phyloP scores from a whole-genome alignment of 345 rosid species.

The Xanthoceras sorbifolium region DNA sequence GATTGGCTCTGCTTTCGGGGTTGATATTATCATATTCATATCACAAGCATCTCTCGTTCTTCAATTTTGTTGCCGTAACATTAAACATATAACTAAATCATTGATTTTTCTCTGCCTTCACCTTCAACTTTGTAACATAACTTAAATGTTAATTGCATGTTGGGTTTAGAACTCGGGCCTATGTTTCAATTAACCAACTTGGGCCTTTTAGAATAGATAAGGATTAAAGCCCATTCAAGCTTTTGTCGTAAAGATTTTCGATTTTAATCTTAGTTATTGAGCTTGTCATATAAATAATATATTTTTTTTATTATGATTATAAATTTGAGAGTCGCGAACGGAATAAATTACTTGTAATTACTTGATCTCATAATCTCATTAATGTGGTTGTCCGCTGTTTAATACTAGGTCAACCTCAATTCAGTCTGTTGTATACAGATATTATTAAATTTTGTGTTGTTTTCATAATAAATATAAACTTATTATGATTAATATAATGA shows the following conservation, averaged over 20 bases:
- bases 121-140: background rate
- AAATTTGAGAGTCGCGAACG: no score
- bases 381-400: no score
- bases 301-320: no score
- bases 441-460: no score
- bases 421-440: no score
- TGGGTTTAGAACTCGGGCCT: background rate
- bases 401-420: background rate
- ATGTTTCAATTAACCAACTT: background rate
- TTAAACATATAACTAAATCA: background rate
- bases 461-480: no score
- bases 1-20: constrained; percentile 14
- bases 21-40: background rate
- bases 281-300: no score
- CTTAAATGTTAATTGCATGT: background rate
- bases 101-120: background rate
- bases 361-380: no score
- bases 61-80: background rate
- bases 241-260: no score
- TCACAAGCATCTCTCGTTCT: background rate
- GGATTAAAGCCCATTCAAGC: background rate
- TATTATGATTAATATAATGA: no score
- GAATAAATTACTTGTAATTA: no score
- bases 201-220: background rate
- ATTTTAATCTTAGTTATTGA: no score